Evolutionary conservation across 1,139 yeast species (phyloP).

Genomic region (Sugiyamaella japonica): DNA sequence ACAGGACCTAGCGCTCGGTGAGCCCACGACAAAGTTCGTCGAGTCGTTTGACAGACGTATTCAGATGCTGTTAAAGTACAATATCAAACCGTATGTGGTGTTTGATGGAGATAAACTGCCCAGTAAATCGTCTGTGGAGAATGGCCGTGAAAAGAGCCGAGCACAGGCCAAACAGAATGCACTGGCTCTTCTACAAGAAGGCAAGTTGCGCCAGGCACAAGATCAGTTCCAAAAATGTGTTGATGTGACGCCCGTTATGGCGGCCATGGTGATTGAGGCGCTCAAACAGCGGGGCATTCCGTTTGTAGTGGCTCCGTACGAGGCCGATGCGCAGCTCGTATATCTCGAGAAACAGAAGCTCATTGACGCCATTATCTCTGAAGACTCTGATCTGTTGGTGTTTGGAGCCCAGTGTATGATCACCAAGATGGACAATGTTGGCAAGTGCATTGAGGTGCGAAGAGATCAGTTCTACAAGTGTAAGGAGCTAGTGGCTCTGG

Average conservation of each 20-base stretch:
- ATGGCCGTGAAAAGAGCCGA: constrained; percentile 50
- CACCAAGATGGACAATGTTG: constrained; percentile 74
- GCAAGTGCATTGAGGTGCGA: constrained; percentile 69
- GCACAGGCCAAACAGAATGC: constrained; percentile 30
- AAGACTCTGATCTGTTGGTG: constrained; percentile 88
- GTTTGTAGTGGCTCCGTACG: constrained; percentile 95
- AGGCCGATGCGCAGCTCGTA: constrained; percentile 97
- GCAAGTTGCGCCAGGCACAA: constrained; percentile 61
- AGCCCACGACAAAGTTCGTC: constrained; percentile 61
- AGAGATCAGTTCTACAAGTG: constrained; percentile 44
- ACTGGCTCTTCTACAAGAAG: constrained; percentile 35
- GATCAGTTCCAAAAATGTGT: constrained; percentile 66
- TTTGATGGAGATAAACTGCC: constrained; percentile 92
- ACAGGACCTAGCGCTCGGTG: constrained; percentile 70
- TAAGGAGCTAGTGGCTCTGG: constrained; percentile 46
- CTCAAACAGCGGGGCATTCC: constrained; percentile 59
- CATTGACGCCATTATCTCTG: constrained; percentile 86
- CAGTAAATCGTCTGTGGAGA: constrained; percentile 74
- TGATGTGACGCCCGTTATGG: constrained; percentile 89
- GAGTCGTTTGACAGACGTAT: constrained; percentile 57
- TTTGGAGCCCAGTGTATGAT: constrained; percentile 80
- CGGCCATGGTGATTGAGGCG: constrained; percentile 73
- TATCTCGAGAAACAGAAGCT: constrained; percentile 72
- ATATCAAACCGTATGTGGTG: constrained; percentile 81
- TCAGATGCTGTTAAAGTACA: constrained; percentile 61